Evolutionary conservation across 805 yeast genomes (phyloP).

Genomic region (Sugiyamaella smithiae): DNA sequence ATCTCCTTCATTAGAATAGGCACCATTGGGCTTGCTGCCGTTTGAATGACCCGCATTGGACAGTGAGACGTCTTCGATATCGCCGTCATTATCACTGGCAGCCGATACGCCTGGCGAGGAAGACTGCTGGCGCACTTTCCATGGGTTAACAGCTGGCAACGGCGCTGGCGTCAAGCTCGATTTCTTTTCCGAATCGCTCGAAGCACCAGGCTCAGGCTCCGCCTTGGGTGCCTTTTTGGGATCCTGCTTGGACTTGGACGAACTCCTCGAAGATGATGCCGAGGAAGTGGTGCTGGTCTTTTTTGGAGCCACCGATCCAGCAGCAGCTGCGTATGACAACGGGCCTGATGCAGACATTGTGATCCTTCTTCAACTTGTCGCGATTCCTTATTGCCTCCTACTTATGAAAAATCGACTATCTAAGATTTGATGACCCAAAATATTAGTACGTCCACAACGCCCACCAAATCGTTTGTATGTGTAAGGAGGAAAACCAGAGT

Average conservation of each 20-base stretch:
- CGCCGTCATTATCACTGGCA: not conserved
- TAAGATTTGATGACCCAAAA: constrained; percentile 9
- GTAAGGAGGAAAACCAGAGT: constrained; percentile 2
- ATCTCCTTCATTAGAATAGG: not conserved
- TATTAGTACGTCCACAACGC: constrained; percentile 8
- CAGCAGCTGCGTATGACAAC: constrained; percentile 24
- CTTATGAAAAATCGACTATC: no score
- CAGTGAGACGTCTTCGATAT: not conserved
- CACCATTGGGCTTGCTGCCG: not conserved
- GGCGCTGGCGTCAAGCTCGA: constrained; percentile 60
- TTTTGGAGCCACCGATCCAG: constrained; percentile 18
- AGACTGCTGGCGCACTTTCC: constrained; percentile 42
- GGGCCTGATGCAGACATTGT: constrained; percentile 24
- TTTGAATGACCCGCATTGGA: not conserved
- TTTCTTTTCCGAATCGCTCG: constrained; percentile 27
- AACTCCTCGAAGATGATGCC: constrained; percentile 2
- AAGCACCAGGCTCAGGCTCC: constrained; percentile 17
- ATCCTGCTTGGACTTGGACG: constrained; percentile 4
- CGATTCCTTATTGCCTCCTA: not conserved
- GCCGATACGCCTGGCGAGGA: not conserved
- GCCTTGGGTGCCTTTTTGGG: constrained; percentile 12
- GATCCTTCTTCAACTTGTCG: not conserved
- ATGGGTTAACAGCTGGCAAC: constrained; percentile 58
- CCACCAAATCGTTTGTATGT: not conserved
- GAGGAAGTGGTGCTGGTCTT: constrained; percentile 11